Evolutionary conservation across 164 flowering plant species (phyloP), one percentile per base, ranked within the genome.

Genomic region (Magnolia changhungtana): DNA sequence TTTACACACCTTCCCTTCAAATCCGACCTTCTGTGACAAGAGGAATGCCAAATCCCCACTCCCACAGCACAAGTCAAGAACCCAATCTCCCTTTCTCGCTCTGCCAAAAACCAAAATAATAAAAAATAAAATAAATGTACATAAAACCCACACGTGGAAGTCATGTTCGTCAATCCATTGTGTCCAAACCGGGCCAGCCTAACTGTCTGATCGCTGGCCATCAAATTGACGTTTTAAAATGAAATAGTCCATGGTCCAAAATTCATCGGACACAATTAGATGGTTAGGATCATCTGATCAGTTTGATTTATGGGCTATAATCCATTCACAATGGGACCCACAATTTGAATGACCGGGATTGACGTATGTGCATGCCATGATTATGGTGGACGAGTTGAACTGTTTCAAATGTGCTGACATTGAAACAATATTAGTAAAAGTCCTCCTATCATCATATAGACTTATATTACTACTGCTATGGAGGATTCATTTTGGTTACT

Each of bases 31-130:
- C 85, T 90, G 87, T 23, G 99, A 94, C 85, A 96, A 81, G 52
- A 92, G 96, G 82, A 94, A 94, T 5, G 97, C 82, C 80, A 94
- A 87, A 86, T 96, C 99, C 31, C 99, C 99, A 84, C 97, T 96
- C 64, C 97, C 97, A 84, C 99, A 96, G 68, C 99, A 96, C 85
- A 96, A 81, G 84, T 94, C 99, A 88, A 96, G 82, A 80, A 88
- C 98, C 37, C 63, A 31, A 64, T 90, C 91, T 67, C 98, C 98
- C 69, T 20, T 83, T 75, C 85, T 90, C 0, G 92, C 93, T 61
- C 99, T 94, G 83, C 75, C 8, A 29, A 68, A 76, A 14, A 67
- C 52, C 20, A 59, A 18, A 82, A 27, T 67, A 24, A 27, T 19
- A 69, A 61, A 50, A 21, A 61, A 1, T 51, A 55, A 67, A 59